Evolutionary conservation across 2,329 filamentous ascomycete species (phyloP).

Genomic region (Blastomyces silverae): DNA sequence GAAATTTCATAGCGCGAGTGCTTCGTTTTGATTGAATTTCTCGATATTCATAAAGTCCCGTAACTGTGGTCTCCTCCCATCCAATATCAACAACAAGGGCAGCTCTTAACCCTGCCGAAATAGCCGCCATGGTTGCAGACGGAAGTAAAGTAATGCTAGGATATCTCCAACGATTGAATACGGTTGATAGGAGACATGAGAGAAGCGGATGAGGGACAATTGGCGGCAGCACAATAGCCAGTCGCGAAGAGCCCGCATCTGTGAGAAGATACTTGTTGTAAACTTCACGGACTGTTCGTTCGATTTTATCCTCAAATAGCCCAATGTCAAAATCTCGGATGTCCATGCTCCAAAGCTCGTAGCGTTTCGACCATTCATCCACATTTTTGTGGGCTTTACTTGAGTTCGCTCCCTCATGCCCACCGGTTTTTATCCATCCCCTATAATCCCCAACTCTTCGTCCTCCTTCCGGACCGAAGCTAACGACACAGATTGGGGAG

Average conservation of each 20-base stretch:
- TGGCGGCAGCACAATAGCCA: constrained; percentile 70
- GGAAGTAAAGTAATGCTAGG: constrained; percentile 77
- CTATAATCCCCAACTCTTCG: constrained; percentile 76
- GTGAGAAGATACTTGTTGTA: constrained; percentile 66
- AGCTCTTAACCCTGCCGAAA: constrained; percentile 77
- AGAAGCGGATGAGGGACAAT: constrained; percentile 70
- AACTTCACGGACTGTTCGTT: constrained; percentile 70
- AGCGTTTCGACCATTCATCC: constrained; percentile 41
- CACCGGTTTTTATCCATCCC: constrained; percentile 55
- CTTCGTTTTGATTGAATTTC: constrained; percentile 67
- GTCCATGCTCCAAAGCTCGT: constrained; percentile 74
- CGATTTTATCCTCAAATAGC: constrained; percentile 77
- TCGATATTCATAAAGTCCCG: constrained; percentile 82
- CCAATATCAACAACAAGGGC: constrained; percentile 83
- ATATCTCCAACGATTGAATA: constrained; percentile 75
- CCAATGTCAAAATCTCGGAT: constrained; percentile 66
- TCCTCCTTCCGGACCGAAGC: constrained; percentile 68
- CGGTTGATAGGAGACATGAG: constrained; percentile 64
- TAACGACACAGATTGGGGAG: constrained; percentile 61
- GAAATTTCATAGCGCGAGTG: constrained; percentile 63
- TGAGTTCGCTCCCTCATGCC: constrained; percentile 40
- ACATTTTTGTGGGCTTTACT: constrained; percentile 25
- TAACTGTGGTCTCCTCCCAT: constrained; percentile 83
- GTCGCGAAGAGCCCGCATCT: constrained; percentile 60
- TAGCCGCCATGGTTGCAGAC: constrained; percentile 62